Conservation (phyloP, 2,329 filamentous ascomycete species). For the Ceratocystis diversiconidia region DNA sequence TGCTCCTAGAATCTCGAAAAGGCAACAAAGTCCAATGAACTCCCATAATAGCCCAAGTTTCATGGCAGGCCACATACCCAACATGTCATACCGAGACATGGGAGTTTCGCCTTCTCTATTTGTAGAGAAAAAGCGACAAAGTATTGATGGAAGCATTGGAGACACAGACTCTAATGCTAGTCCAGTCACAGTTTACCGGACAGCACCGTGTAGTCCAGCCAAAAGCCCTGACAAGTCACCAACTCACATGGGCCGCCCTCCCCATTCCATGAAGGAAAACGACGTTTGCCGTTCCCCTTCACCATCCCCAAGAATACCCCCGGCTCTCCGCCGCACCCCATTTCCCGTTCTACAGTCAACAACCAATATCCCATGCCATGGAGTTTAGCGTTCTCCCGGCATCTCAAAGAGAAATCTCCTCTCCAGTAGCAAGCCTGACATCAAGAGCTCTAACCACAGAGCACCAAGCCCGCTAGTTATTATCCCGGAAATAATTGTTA, state of each 20-base stretch:
- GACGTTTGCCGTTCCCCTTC: conserved; percentile 1
- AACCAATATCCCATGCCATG: conserved; percentile 9
- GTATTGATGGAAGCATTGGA: neutral
- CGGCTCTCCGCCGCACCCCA: conserved; percentile 4
- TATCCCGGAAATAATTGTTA: conserved; percentile 32
- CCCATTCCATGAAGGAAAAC: neutral
- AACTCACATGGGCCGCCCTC: neutral
- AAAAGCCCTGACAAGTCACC: conserved; percentile 8
- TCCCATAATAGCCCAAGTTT: neutral
- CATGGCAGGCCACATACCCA: neutral
- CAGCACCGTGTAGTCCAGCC: conserved; percentile 14
- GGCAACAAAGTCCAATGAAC: neutral
- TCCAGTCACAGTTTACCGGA: conserved; percentile 6
- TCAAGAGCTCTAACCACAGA: neutral
- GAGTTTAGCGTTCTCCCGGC: conserved; percentile 2
- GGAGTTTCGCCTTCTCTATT: conserved; percentile 8
- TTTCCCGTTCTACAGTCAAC: conserved; percentile 12
- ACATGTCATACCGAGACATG: neutral
- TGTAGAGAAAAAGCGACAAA: conserved; percentile 14
- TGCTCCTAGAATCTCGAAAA: neutral
- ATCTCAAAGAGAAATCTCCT: conserved; percentile 2
- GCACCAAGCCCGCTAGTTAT: conserved; percentile 24
- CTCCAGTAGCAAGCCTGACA: neutral
- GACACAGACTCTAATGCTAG: conserved; percentile 12
- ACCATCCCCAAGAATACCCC: conserved; percentile 10